Evolutionary conservation across 2,329 filamentous ascomycete species (phyloP).

Genomic region (Gremmenia infestans): DNA sequence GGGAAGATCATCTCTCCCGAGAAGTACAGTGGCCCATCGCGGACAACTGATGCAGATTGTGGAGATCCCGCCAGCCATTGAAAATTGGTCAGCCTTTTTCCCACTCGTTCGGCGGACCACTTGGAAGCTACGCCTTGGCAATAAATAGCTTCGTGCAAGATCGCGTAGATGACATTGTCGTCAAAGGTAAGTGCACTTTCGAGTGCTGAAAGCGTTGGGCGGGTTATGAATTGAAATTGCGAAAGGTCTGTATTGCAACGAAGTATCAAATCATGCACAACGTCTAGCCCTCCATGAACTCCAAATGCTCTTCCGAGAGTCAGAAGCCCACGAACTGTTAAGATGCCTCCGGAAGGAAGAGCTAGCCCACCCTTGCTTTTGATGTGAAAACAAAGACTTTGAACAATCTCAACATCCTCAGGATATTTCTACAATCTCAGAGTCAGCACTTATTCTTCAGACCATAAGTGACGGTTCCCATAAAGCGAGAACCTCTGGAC

Average conservation of each 20-base stretch:
- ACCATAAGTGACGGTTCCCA: too few relatives aligned
- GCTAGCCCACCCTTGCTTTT: constrained; percentile 51
- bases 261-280: constrained; percentile 68
- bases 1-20: constrained; percentile 91
- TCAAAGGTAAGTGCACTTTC: constrained; percentile 69
- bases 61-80: constrained; percentile 39
- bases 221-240: constrained; percentile 69
- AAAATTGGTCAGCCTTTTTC: constrained; percentile 44
- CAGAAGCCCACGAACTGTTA: constrained; percentile 71
- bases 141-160: constrained; percentile 87
- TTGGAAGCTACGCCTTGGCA: constrained; percentile 62
- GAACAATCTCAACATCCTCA: constrained; percentile 67
- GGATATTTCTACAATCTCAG: constrained; percentile 61
- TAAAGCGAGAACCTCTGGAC: too few relatives aligned
- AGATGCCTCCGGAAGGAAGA: constrained; percentile 65
- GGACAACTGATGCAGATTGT: constrained; percentile 31
- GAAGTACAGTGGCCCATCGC: constrained; percentile 62
- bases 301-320: constrained; percentile 77
- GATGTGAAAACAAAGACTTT: constrained; percentile 61
- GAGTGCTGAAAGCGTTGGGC: constrained; percentile 62
- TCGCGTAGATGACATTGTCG: constrained; percentile 72
- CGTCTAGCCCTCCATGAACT: constrained; percentile 70
- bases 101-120: constrained; percentile 70
- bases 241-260: constrained; percentile 68
- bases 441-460: background rate